Base-by-base conservation (phyloP, 352 stramenopile genomes). In the Globisporangium barbulae region DNA sequence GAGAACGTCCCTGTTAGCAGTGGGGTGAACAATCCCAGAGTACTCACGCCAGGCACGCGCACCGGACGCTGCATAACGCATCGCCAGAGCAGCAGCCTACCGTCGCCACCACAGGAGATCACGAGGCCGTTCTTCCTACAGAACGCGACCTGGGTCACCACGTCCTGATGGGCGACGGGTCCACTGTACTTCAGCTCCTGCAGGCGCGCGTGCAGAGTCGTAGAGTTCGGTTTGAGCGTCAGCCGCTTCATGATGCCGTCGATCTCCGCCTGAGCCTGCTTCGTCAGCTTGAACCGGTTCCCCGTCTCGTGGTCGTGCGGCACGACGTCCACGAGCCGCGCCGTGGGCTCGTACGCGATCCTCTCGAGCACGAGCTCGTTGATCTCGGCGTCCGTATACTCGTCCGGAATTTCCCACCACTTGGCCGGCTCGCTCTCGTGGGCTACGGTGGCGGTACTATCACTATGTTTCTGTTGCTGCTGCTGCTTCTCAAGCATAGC, bases 381-480 rank as follows among this genome's bases (percentile, higher is more conserved):
- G 53, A 90, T 83, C 48, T 90, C 77, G 4, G 70, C 77, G 59
- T 87, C 79, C 1, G 79, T 77, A 31, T 83, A 85, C 57, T 83
- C 78, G 22, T 88, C 80, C 0, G 83, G 80, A 41, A 91, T 83
- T 52, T 91, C 80, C 80, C 80, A 91, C 83, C 83, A 91, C 49
- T 90, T 90, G 3, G 73, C 75, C 12, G 80, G 80, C 22, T 88
- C 81, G 12, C 42, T 59, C 15, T 68, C 56, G 28, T 76, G 49
- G 1, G 25, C 25, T 28, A 2, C 25, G 25, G 39, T 68, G 25
- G 9, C 17, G n/a, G 22, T 25, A 30, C 17, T 17, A n/a, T 49
- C 53, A 17, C 31, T 30, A 1, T 60, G 22, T n/a, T 30, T 39
- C n/a, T 60, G 49, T 50, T 37, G 58, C 3, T 55, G 33, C n/a